Evolutionary conservation across 306 rosid species (phyloP).

Genomic region (Psophocarpus tetragonolobus): DNA sequence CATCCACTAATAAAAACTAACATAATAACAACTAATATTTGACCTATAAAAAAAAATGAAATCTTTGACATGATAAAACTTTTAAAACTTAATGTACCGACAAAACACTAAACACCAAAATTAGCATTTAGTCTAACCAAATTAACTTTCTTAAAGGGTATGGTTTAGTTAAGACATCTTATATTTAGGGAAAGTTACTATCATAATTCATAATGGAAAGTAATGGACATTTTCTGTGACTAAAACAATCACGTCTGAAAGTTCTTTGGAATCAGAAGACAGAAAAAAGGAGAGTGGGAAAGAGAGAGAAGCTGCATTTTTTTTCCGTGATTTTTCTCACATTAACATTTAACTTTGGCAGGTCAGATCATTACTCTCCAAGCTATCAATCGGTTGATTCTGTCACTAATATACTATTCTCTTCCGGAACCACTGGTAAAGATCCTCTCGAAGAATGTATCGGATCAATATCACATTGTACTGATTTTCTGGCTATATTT

Average conservation of each 20-base stretch:
- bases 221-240: conserved; percentile 4
- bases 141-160: too few relatives aligned
- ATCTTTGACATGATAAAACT: too few relatives aligned
- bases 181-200: too few relatives aligned
- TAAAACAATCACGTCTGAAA: conserved; percentile 1
- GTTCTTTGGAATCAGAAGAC: not conserved
- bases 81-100: too few relatives aligned
- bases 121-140: too few relatives aligned
- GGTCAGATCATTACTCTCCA: conserved; percentile 63
- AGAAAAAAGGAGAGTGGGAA: not conserved
- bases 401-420: conserved; percentile 78
- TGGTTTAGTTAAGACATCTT: too few relatives aligned
- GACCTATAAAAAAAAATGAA: too few relatives aligned
- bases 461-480: conserved; percentile 3
- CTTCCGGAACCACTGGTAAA: conserved; percentile 95
- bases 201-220: not conserved
- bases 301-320: not conserved
- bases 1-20: too few relatives aligned
- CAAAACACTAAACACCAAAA: too few relatives aligned
- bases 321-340: conserved; percentile 19
- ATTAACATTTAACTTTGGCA: conserved; percentile 44
- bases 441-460: not conserved
- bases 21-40: too few relatives aligned
- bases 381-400: conserved; percentile 64
- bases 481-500: conserved; percentile 28